These are phyloP conservation scores for Lachnellula suecica DNA, from an alignment of 2,329 filamentous ascomycete genomes.

Conservation along the genomic window DNA sequence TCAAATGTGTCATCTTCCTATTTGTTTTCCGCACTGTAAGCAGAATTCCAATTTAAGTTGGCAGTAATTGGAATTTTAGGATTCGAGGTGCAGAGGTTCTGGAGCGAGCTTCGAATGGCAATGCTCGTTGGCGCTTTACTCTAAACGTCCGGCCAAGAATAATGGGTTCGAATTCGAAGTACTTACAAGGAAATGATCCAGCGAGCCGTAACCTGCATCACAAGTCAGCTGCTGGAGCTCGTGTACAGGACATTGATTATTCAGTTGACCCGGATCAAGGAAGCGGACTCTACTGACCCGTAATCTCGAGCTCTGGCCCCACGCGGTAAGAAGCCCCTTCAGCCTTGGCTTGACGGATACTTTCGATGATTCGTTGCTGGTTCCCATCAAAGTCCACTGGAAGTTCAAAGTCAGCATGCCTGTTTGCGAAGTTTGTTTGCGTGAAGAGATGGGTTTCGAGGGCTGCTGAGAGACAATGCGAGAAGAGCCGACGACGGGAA, in stretches of 20 bases:
- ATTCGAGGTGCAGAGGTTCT: too few species aligned
- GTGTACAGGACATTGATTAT: neutral
- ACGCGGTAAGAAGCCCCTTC: constrained; percentile 54
- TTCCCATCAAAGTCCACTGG: constrained; percentile 62
- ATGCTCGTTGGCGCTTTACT: too few species aligned
- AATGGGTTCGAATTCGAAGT: too few species aligned
- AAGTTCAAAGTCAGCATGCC: too few species aligned
- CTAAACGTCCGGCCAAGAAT: too few species aligned
- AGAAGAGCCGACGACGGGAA: too few species aligned
- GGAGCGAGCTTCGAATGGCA: too few species aligned
- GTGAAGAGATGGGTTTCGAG: neutral
- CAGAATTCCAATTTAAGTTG: too few species aligned
- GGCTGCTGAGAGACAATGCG: too few species aligned
- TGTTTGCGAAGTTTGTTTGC: too few species aligned
- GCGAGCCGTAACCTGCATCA: constrained; percentile 50
- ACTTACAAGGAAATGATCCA: constrained; percentile 53
- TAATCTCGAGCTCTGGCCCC: constrained; percentile 43
- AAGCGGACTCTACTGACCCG: neutral
- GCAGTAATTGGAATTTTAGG: too few species aligned
- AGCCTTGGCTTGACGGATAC: constrained; percentile 53
- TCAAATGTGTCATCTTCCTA: constrained; percentile 48
- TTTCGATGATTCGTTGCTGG: constrained; percentile 56
- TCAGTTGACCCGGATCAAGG: neutral
- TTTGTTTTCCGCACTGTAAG: constrained; percentile 12
- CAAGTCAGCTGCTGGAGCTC: neutral